Base-by-base conservation (phyloP, 768 basidiomycete species). In the Megacollybia marginata region DNA sequence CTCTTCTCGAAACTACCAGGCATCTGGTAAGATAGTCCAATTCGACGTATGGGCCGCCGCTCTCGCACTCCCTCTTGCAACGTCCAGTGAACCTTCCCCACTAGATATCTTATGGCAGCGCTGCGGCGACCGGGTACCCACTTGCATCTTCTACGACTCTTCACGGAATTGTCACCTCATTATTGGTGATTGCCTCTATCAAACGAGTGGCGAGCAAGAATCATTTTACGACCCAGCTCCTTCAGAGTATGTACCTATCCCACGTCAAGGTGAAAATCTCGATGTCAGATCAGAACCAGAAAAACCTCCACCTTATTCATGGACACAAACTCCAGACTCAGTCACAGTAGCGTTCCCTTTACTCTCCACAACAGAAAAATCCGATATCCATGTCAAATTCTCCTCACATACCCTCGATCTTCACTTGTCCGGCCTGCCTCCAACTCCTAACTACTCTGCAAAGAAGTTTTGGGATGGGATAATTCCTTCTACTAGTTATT, bases 301-400 rank as follows among this genome's bases (percentile, higher is more conserved):
- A 9, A 83, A 74, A 54, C 88, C 86, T 3, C 79, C 81, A 23
- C 87, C 92, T 0, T 97, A 93, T 65, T 90, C 91, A 1, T 99
- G 95, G 95, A 89, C 83, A 0, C 95, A 99, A 60, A 83, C 85
- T 4, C 63, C 79, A 1, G 91, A 93, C 61, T 80, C 88, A 1
- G 71, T 98, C 46, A 92, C 89, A 0, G 65, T 98, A 40, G 84
- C 83, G 0, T 83, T 98, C 59, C 82, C 90, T 5, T 73, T 96
- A n/a, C 90, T 90, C 1, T 76, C 86, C 0, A 72, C 67, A 46
- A 88, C 82, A 0, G 63, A 74, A 1, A 85, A 80, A 52, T 71
- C 74, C 19, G 69, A 72, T 42, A 88, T 95, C 62, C 78, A 72
- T 54, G 80, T 90, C 35, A 65, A 71, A 0, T 85, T 94, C 62